Evolutionary conservation across 805 yeast species (phyloP), one percentile per base, ranked within the genome.

Genomic region (Jamesozyma lodderae): DNA sequence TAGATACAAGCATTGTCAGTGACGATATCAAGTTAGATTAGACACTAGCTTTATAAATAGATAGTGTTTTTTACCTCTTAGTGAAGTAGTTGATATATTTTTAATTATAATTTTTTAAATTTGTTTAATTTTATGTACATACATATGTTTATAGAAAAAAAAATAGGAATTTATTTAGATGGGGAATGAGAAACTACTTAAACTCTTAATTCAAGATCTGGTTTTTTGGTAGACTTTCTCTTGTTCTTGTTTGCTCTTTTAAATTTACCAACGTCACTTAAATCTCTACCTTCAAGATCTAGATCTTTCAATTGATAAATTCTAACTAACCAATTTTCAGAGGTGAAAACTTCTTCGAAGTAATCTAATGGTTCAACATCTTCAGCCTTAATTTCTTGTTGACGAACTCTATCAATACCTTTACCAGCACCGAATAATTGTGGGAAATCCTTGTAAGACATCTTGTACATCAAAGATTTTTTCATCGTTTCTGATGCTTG

Each of bases 271-370:
- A 77, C 77, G n/a, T 70, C 67, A 29, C 67, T 66, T 48, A 80
- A 65, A 48, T 77, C 79, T 62, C 99, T 77, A 35, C 97, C 98
- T 48, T 84, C 75, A 43, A 75, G 76, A 62, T 92, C 98, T 42
- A 73, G 69, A 43, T 86, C 90, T 64, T 87, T 92, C 49, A 92
- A 83, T 69, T 86, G 83, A 68, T 85, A 92, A 44, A 92, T 75
- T 65, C 98, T 77, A 15, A 92, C 96, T 50, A 92, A 73, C 96
- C 96, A 94, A 70, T 92, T 94, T 58, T 87, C 95, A 33, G 90
- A 72, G 1, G 98, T 92, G 66, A 80, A 92, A 0, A 81, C 98
- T 69, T 92, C 98, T 53, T 92, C 97, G 29, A 90, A 69, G 37
- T 79, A 79, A 55, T 80, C 80, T 52, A 90, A 69, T 29, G 74